These are phyloP conservation scores for Theobroma cacao DNA, from an alignment of 345 rosid genomes.

Conservation along the genomic window DNA sequence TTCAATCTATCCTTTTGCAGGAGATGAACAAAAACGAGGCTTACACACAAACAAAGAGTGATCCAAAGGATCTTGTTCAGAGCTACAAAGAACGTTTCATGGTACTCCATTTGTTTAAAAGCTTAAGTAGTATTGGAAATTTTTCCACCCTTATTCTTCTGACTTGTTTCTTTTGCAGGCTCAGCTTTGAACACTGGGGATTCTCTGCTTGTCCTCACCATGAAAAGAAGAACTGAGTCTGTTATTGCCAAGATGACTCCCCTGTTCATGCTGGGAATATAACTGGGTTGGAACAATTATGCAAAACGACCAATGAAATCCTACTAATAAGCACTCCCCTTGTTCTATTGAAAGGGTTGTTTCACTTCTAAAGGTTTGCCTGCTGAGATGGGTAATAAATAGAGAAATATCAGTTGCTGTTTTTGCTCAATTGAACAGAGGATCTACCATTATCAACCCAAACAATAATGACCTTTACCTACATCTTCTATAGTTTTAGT, in stretches of 20 bases:
- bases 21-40: constrained; percentile 69
- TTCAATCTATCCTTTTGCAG: constrained; percentile 30
- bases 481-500: too few species aligned
- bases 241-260: neutral
- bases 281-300: neutral
- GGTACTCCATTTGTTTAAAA: constrained; percentile 28
- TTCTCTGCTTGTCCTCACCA: neutral
- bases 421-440: neutral
- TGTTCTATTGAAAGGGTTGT: neutral
- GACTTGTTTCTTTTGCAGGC: neutral
- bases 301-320: neutral
- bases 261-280: too few species aligned
- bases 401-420: neutral
- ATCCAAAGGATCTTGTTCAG: constrained; percentile 61
- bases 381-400: neutral
- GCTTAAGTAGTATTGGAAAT: neutral
- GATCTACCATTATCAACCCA: neutral
- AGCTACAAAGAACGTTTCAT: constrained; percentile 43
- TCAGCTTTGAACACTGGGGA: neutral
- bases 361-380: neutral
- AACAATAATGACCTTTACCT: too few species aligned
- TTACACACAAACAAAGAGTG: constrained; percentile 60
- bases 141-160: too few species aligned
- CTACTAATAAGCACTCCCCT: neutral
- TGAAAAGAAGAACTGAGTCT: neutral